Evolutionary conservation across 805 yeast genomes (phyloP).

Genomic region (Ogataea nakhonphanomensis): DNA sequence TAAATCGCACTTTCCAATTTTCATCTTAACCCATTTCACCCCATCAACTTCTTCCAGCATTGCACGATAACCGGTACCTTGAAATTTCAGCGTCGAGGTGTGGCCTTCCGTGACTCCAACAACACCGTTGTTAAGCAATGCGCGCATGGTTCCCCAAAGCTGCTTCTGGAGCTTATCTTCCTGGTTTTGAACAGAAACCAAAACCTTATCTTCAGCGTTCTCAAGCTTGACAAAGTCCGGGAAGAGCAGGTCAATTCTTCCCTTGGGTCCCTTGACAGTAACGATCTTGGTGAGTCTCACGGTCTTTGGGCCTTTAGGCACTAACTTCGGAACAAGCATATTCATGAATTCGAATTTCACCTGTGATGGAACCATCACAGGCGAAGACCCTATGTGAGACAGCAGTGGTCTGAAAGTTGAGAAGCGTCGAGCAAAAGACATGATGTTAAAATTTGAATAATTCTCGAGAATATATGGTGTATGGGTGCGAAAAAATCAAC

Average conservation of each 20-base stretch:
- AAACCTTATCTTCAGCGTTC: slow-evolving; percentile 33
- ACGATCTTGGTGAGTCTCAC: slow-evolving; percentile 56
- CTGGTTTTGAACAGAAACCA: slow-evolving; percentile 48
- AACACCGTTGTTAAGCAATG: slow-evolving; percentile 71
- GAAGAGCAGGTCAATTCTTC: slow-evolving; percentile 56
- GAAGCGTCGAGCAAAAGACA: slow-evolving; percentile 24
- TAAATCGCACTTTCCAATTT: slow-evolving; percentile 83
- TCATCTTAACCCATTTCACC: slow-evolving; percentile 60
- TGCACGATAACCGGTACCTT: slow-evolving; percentile 97
- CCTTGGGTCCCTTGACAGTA: slow-evolving; percentile 74
- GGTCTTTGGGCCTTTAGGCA: slow-evolving; percentile 63
- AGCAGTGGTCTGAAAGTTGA: slow-evolving; percentile 29
- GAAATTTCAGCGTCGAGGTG: slow-evolving; percentile 77
- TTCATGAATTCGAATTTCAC: slow-evolving; percentile 48
- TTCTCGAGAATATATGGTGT: slow-evolving; percentile 1
- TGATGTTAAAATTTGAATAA: slow-evolving; percentile 4
- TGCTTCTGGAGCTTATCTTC: slow-evolving; percentile 70
- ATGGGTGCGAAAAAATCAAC: slow-evolving; percentile 3
- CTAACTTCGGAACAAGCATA: slow-evolving; percentile 52
- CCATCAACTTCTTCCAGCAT: slow-evolving; percentile 58
- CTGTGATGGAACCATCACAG: slow-evolving; percentile 64
- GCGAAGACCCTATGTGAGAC: slow-evolving; percentile 79
- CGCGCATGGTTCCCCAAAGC: slow-evolving; percentile 94
- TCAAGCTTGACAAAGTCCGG: slow-evolving; percentile 66
- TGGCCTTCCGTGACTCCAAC: slow-evolving; percentile 94